Evolutionary conservation across 2,329 filamentous ascomycete genomes (phyloP).

Genomic region (Stagonosporopsis chrysanthemi): DNA sequence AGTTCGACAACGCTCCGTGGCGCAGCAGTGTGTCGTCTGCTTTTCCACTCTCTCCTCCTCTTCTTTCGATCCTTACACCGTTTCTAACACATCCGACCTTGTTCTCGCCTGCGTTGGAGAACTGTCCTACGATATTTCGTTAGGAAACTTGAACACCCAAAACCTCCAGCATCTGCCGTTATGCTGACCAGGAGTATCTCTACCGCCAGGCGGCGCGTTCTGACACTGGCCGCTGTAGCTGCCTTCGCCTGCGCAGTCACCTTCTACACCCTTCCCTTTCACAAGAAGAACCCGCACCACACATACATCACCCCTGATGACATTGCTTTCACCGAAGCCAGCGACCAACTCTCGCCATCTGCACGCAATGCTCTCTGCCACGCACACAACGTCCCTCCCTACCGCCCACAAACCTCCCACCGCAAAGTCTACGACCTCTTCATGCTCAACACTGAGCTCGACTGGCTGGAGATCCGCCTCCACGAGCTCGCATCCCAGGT

Average conservation of each 20-base stretch:
- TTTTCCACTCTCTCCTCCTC: not conserved
- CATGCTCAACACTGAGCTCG: slow-evolving; percentile 69
- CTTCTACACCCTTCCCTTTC: not conserved
- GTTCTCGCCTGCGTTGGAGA: not conserved
- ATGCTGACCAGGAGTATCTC: not conserved
- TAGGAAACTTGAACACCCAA: not conserved
- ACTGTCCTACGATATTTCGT: not conserved
- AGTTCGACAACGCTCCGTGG: not conserved
- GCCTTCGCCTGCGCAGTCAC: not conserved
- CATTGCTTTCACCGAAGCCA: not conserved
- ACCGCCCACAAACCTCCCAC: slow-evolving; percentile 4
- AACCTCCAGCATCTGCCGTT: not conserved
- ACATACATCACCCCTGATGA: slow-evolving; percentile 5
- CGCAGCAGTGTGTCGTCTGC: not conserved
- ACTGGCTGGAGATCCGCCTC: slow-evolving; percentile 71
- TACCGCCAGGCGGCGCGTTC: not conserved
- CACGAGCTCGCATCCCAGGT: slow-evolving; percentile 65
- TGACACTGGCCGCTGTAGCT: not conserved
- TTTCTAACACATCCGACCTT: not conserved
- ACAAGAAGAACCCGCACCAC: not conserved
- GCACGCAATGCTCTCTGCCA: slow-evolving; percentile 10
- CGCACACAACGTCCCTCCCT: slow-evolving; percentile 10
- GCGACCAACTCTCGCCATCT: not conserved
- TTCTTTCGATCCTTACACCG: not conserved
- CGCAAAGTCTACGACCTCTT: slow-evolving; percentile 67